Evolutionary conservation across 257 asterid genomes (phyloP), one percentile per base, ranked within the genome.

Genomic region (Solanum bulbocastanum): DNA sequence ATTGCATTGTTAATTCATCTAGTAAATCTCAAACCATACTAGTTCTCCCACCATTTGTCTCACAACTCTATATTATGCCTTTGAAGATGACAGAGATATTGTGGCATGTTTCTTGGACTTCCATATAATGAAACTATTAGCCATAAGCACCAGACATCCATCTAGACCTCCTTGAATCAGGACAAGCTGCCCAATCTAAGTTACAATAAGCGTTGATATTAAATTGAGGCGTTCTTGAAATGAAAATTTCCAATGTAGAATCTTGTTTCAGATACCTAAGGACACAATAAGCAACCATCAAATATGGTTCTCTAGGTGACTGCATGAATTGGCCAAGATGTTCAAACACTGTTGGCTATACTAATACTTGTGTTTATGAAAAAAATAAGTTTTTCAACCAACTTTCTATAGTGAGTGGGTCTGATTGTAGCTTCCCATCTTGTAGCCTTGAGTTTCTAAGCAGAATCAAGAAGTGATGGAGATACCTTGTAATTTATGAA

Each of bases 111-210:
- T 52, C 10, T 52, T 52, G 10, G 62, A 52, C 23, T n/a, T n/a
- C n/a, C n/a, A n/a, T n/a, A n/a, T n/a, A n/a, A n/a, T n/a, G n/a
- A n/a, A n/a, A n/a, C n/a, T n/a, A n/a, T n/a, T n/a, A n/a, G n/a
- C n/a, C n/a, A n/a, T n/a, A n/a, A n/a, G n/a, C n/a, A n/a, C n/a
- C 6, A 13, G 56, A 4, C 18, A 46, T 16, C 62, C 23, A 52
- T 23, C 23, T 16, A 52, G 23, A 52, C 62, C 1, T 49, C 60
- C 20, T 52, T 5, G 23, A 52, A 18, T 5, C 62, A 16, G 62
- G 23, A 52, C 9, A 52, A 52, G 23, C 1, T 52, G 62, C 23
- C 62, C 23, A 16, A 0, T 52, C 0, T 0, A 49, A 15, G 8
- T 49, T 49, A 15, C 20, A 16, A 49, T 49, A 49, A 15, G 22